Conservation (phyloP, 2,329 filamentous ascomycete genomes). For the Fusarium equiseti region DNA sequence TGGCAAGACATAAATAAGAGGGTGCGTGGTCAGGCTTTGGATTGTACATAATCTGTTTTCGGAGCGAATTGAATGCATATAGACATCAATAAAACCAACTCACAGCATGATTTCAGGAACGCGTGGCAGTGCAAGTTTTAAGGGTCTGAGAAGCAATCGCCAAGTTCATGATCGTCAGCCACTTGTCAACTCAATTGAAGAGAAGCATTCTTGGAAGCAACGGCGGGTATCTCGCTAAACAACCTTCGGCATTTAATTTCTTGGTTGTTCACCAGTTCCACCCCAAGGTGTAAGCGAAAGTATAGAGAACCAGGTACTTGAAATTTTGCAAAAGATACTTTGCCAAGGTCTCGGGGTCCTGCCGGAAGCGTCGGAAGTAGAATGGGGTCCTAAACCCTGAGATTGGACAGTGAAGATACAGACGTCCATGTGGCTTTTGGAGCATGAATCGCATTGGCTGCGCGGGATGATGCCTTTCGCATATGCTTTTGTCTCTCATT, state of each 20-base stretch:
- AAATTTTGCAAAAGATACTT: constrained; percentile 28
- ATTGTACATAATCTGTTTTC: constrained; percentile 10
- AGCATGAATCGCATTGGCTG: constrained; percentile 2
- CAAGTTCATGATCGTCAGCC: background rate
- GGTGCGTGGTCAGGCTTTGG: background rate
- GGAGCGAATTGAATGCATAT: constrained; percentile 12
- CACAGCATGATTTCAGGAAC: constrained; percentile 6
- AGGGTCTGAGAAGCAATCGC: background rate
- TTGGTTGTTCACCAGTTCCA: background rate
- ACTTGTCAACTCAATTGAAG: constrained; percentile 11
- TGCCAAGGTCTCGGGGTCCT: background rate
- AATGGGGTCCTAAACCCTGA: background rate
- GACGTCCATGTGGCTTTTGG: constrained; percentile 20
- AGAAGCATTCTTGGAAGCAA: constrained; percentile 18
- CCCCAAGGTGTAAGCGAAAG: constrained; percentile 24
- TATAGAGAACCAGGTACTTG: constrained; percentile 27
- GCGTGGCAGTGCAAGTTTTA: constrained; percentile 9
- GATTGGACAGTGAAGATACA: constrained; percentile 23
- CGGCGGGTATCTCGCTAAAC: background rate
- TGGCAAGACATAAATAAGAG: constrained; percentile 4
- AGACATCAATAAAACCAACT: constrained; percentile 25
- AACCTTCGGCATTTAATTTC: constrained; percentile 11
- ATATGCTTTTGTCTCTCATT: background rate
- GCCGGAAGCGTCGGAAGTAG: constrained; percentile 35
- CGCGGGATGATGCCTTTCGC: background rate